These are phyloP conservation scores for Picea glauca DNA, from an alignment of 75 land plant genomes.

Conservation along the genomic window DNA sequence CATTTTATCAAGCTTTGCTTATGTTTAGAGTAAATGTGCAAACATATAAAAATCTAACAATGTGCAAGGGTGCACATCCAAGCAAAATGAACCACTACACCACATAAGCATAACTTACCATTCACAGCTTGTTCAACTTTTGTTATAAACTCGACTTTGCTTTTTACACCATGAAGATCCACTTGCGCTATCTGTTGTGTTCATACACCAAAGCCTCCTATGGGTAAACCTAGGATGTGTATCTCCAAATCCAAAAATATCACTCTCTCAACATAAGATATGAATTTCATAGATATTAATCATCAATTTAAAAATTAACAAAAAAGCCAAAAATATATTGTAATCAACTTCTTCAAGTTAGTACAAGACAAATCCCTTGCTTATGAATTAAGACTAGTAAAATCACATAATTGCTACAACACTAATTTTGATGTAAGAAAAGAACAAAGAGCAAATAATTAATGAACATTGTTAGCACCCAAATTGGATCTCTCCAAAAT, in stretches of 20 bases:
- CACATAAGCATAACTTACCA: conserved; percentile 22
- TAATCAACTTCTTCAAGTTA: not conserved
- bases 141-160: conserved; percentile 34
- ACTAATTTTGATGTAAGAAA: no score
- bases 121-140: conserved; percentile 45
- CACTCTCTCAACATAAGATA: not conserved
- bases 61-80: not conserved
- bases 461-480: no score
- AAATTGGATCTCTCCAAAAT: no score
- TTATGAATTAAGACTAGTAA: not conserved
- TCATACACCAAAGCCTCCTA: not conserved
- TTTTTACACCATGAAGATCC: conserved; percentile 40
- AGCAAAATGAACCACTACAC: not conserved
- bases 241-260: not conserved
- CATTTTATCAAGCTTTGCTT: conserved; percentile 1
- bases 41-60: not conserved
- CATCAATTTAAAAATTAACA: no score
- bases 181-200: conserved; percentile 47
- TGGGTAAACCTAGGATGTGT: not conserved
- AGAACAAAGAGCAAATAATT: no score
- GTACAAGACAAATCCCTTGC: not conserved
- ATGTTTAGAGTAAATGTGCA: not conserved
- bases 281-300: not conserved
- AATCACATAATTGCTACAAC: no score
- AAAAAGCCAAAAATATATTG: no score